Evolutionary conservation across 768 basidiomycete species (phyloP).

Genomic region (Multifurca ochricompacta): DNA sequence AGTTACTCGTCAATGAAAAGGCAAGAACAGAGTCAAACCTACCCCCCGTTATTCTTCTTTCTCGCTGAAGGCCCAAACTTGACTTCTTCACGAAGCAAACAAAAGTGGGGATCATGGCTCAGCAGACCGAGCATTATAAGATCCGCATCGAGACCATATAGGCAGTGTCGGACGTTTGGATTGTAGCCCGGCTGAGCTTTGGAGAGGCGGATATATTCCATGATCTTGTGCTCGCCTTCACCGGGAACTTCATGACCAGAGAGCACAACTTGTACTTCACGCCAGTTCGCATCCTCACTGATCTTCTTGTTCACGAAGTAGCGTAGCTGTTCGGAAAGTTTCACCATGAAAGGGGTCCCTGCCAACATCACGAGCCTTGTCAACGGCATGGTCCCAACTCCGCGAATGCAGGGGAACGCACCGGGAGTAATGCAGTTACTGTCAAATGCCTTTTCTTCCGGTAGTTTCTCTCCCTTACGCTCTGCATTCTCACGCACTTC

Average conservation of each 20-base stretch:
- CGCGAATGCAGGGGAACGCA: slow-evolving; percentile 30
- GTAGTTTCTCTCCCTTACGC: slow-evolving; percentile 83
- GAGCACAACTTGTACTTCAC: slow-evolving; percentile 83
- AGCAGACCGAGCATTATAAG: slow-evolving; percentile 95
- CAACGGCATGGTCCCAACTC: not conserved
- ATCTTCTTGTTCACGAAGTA: slow-evolving; percentile 99
- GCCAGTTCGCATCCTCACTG: slow-evolving; percentile 93
- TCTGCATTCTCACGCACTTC: slow-evolving; percentile 83
- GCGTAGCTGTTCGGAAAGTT: slow-evolving; percentile 82
- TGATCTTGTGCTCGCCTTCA: slow-evolving; percentile 99
- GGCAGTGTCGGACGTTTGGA: slow-evolving; percentile 93
- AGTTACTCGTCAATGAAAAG: not conserved
- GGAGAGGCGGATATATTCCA: slow-evolving; percentile 95
- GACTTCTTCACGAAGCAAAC: slow-evolving; percentile 94
- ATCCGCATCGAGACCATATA: slow-evolving; percentile 98
- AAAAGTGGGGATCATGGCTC: slow-evolving; percentile 98
- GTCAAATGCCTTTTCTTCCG: slow-evolving; percentile 93
- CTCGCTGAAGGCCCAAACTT: slow-evolving; percentile 82
- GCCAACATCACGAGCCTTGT: not conserved
- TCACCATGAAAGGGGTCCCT: slow-evolving; percentile 95
- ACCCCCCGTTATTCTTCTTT: slow-evolving; percentile 62
- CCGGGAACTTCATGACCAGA: slow-evolving; percentile 98
- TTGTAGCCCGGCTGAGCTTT: slow-evolving; percentile 95
- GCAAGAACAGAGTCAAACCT: slow-evolving; percentile 14
- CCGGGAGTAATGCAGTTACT: slow-evolving; percentile 99